These are phyloP conservation scores for Phytophthora fragariaefolia DNA, from an alignment of 352 stramenopile species.

Conservation along the genomic window DNA sequence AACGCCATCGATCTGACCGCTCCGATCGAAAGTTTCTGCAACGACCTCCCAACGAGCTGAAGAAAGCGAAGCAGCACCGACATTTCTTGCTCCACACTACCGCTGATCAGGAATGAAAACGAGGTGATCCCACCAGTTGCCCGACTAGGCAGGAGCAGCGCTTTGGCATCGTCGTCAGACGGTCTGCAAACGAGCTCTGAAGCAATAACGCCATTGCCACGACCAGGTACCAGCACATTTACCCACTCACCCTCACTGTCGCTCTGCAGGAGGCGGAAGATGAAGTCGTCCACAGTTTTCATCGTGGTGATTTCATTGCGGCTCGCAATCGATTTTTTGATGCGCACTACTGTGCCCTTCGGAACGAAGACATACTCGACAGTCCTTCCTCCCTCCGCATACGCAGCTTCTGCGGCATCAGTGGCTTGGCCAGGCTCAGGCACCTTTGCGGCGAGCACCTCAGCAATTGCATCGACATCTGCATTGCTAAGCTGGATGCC, in stretches of 20 bases:
- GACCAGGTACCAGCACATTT: constrained; percentile 43
- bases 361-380: constrained; percentile 21
- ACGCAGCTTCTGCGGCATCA: constrained; percentile 13
- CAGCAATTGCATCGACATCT: constrained; percentile 28
- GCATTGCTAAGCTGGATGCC: constrained; percentile 25
- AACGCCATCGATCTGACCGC: constrained; percentile 10
- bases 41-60: constrained; percentile 22
- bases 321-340: constrained; percentile 27
- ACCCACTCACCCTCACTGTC: constrained; percentile 31
- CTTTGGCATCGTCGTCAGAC: background rate
- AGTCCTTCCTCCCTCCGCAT: background rate
- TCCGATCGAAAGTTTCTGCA: constrained; percentile 35
- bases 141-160: background rate
- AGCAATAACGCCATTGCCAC: constrained; percentile 32
- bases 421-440: constrained; percentile 23
- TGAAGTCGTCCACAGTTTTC: constrained; percentile 27
- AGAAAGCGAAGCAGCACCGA: constrained; percentile 19
- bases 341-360: constrained; percentile 24
- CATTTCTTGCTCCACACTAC: constrained; percentile 25
- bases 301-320: constrained; percentile 17
- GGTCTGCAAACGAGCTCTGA: constrained; percentile 3
- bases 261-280: constrained; percentile 33
- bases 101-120: constrained; percentile 35
- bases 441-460: constrained; percentile 26
- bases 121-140: constrained; percentile 22